Conservation (phyloP, 805 yeast genomes). For the Torulaspora microellipsoides region DNA sequence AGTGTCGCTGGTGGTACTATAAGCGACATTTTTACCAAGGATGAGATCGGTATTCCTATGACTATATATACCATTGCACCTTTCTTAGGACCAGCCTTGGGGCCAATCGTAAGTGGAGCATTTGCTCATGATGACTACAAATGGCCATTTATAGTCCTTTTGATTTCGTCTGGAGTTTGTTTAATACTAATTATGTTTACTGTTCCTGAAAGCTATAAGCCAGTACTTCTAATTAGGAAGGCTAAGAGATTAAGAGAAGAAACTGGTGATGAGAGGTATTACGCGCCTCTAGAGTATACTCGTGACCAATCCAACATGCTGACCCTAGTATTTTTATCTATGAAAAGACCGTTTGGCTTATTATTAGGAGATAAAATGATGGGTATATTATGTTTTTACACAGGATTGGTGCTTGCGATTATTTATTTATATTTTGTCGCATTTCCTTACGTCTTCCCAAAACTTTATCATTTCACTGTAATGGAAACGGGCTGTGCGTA, state of each 20-base stretch:
- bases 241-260: slow-evolving; percentile 48
- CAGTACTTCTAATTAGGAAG: slow-evolving; percentile 46
- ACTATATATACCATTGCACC: slow-evolving; percentile 61
- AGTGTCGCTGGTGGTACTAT: slow-evolving; percentile 75
- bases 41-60: slow-evolving; percentile 64
- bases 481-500: slow-evolving; percentile 64
- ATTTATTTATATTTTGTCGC: slow-evolving; percentile 64
- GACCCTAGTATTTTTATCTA: slow-evolving; percentile 41
- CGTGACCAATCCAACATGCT: slow-evolving; percentile 41
- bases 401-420: slow-evolving; percentile 54
- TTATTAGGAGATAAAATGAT: slow-evolving; percentile 52
- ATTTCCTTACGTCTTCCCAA: slow-evolving; percentile 54
- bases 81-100: slow-evolving; percentile 64
- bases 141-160: slow-evolving; percentile 65
- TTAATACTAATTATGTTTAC: slow-evolving; percentile 42
- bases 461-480: slow-evolving; percentile 46
- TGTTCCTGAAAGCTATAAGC: slow-evolving; percentile 64
- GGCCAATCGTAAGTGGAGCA: slow-evolving; percentile 60
- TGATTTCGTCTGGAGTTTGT: slow-evolving; percentile 59
- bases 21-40: slow-evolving; percentile 61
- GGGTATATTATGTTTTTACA: slow-evolving; percentile 48
- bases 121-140: slow-evolving; percentile 50
- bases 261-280: slow-evolving; percentile 49
- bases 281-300: slow-evolving; percentile 37
- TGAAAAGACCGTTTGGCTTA: slow-evolving; percentile 49